Evolutionary conservation across 129 eudicot genomes (phyloP).

Genomic region (Logfia minima): DNA sequence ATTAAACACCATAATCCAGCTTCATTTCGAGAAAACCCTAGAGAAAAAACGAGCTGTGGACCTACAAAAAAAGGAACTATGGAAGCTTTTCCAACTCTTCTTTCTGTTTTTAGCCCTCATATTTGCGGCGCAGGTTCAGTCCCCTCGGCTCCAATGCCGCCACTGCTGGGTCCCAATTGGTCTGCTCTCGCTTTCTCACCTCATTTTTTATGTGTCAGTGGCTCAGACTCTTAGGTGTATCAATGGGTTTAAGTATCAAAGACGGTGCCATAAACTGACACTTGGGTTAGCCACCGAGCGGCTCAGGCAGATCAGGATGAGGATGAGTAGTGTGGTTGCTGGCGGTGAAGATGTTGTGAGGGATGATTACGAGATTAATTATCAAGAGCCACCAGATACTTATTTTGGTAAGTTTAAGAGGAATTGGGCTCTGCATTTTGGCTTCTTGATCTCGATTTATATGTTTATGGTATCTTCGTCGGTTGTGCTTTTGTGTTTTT

Average conservation of each 20-base stretch:
- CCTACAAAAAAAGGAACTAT: conserved; percentile 83
- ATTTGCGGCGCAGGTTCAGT: conserved; percentile 55
- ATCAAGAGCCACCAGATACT: conserved; percentile 93
- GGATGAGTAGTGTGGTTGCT: conserved; percentile 32
- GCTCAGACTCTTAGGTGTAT: conserved; percentile 97
- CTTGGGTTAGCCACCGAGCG: conserved; percentile 93
- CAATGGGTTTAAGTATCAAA: conserved; percentile 94
- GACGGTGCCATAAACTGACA: conserved; percentile 91
- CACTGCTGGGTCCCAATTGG: conserved; percentile 97
- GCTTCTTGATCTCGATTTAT: conserved; percentile 72
- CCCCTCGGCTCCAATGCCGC: conserved; percentile 80
- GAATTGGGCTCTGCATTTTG: conserved; percentile 90
- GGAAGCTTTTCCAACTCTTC: conserved; percentile 79
- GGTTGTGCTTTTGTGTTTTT: conserved; percentile 74
- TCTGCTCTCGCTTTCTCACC: conserved; percentile 63
- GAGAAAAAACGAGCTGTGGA: conserved; percentile 90
- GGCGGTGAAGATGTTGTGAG: conserved; percentile 44
- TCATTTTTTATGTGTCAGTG: conserved; percentile 87
- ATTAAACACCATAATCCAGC: conserved; percentile 91
- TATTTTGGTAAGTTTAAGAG: conserved; percentile 90
- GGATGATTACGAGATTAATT: conserved; percentile 73
- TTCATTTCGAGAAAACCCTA: conserved; percentile 98
- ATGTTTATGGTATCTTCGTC: conserved; percentile 78
- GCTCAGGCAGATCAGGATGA: conserved; percentile 65
- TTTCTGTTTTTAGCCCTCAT: conserved; percentile 72